These are phyloP conservation scores for Obelidium mucronatum DNA, from an alignment of 192 early-diverging fungal genomes.

Conservation along the genomic window DNA sequence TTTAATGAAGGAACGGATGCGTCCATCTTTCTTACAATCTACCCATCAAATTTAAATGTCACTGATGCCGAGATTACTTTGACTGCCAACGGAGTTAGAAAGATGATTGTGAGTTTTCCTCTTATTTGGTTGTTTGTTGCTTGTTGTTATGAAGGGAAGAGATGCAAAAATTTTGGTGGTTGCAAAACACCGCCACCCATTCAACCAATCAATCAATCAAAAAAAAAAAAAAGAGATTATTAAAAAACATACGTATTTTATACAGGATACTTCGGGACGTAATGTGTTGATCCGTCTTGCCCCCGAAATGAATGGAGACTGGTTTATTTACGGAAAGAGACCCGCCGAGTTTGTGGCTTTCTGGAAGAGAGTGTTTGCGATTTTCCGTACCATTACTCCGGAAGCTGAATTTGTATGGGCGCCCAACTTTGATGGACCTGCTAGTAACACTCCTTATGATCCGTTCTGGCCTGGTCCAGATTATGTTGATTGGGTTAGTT, in stretches of 20 bases:
- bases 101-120: neutral
- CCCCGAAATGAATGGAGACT: slow-evolving; percentile 32
- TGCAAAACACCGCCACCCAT: too few relatives aligned
- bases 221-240: too few relatives aligned
- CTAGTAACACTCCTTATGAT: slow-evolving; percentile 47
- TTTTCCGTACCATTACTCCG: slow-evolving; percentile 4
- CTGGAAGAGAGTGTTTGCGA: slow-evolving; percentile 3
- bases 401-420: slow-evolving; percentile 28
- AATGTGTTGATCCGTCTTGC: slow-evolving; percentile 27
- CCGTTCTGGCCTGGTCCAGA: slow-evolving; percentile 57
- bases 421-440: slow-evolving; percentile 26
- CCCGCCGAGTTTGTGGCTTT: slow-evolving; percentile 12
- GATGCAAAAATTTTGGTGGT: too few relatives aligned
- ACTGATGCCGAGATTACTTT: slow-evolving; percentile 1
- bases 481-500: slow-evolving; percentile 57
- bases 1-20: slow-evolving; percentile 25
- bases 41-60: slow-evolving; percentile 4
- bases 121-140: neutral
- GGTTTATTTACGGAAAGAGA: slow-evolving; percentile 13
- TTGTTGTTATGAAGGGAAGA: too few relatives aligned
- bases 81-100: neutral
- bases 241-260: neutral
- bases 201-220: neutral
- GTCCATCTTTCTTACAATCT: slow-evolving; percentile 14
- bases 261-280: neutral